Evolutionary conservation across 2,329 filamentous ascomycete genomes (phyloP), one percentile per base, ranked within the genome.

Genomic region (Alternaria brassicicola): DNA sequence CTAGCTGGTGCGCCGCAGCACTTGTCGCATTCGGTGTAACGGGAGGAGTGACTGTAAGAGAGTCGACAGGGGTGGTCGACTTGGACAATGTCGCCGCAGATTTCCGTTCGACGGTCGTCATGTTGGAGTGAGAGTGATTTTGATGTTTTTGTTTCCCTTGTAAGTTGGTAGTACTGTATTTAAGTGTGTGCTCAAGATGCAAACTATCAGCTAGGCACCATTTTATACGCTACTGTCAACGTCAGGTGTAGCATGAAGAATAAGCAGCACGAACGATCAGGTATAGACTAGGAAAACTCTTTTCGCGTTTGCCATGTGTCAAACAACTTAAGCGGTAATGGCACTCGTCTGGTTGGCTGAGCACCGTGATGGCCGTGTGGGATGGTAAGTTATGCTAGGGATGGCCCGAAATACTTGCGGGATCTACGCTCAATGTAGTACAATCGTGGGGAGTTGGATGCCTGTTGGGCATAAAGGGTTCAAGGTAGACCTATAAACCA

Each of bases 301-400:
- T 43, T 36, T 33, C 38, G 43, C 30, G 15, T 50, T 53, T 54
- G 52, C 56, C 47, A 59, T 42, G 38, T 17, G 25, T 19, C 35
- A 51, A 23, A 55, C 15, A 36, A n/a, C 19, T 23, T 19, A 54
- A 47, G 48, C 35, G 30, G 38, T 57, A 70, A 67, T 64, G 25
- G 3, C 30, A 15, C 23, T 13, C 4, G 15, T 31, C 15, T 65
- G 55, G 64, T 69, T 71, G 69, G 69, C 3, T 61, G 67, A 72
- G 69, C 36, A 71, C 69, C 68, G 6, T 71, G 68, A 65, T 72
- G 69, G 57, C 21, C 38, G 42, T 55, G 55, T 63, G 56, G 63
- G 61, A 55, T 39, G 26, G 41, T 51, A 36, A 45, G 35, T 47
- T 42, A 31, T 52, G 42, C 46, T 50, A 60, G 52, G 41, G 26